Percentiles rank a stretch among this genome's conserved stretches.
phyloP scores from a whole-genome alignment of 495 filamentous ascomycete genomes.

The Aspergillus nanangensis region DNA sequence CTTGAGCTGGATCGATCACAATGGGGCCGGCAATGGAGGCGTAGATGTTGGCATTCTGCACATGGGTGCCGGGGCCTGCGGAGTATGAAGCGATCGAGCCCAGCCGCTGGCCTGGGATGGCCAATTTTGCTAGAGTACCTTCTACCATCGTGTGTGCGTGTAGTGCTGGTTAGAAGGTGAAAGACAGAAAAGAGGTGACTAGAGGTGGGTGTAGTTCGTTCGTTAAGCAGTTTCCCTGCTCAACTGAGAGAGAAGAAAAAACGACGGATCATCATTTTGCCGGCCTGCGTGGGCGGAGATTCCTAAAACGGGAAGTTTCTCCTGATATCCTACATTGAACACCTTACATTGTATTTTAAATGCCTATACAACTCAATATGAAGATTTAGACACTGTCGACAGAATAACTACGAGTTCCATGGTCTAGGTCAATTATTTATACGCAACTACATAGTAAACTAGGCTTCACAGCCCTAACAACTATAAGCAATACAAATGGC shows the following conservation, averaged over 20 bases:
- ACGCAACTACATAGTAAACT: not conserved
- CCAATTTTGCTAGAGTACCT: slow-evolving; percentile 28
- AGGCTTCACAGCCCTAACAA: not conserved
- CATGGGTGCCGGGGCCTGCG: slow-evolving; percentile 78
- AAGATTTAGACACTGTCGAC: too few species aligned
- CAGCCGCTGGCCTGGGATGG: slow-evolving; percentile 71
- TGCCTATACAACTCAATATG: too few species aligned
- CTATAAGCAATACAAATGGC: not conserved
- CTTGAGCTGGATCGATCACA: slow-evolving; percentile 43
- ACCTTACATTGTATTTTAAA: too few species aligned
- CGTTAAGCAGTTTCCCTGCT: too few species aligned
- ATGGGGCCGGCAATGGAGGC: slow-evolving; percentile 64
- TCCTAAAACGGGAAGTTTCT: slow-evolving; percentile 1
- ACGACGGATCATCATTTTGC: not conserved
- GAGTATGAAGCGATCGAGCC: slow-evolving; percentile 58
- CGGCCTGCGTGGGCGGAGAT: slow-evolving; percentile 2
- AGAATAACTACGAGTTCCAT: too few species aligned
- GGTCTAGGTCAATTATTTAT: not conserved
- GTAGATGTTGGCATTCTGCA: slow-evolving; percentile 64
- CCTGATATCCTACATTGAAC: not conserved
- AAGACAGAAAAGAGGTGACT: too few species aligned
- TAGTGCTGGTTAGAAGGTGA: too few species aligned
- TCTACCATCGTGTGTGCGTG: slow-evolving; percentile 16
- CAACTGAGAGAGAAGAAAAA: not conserved
- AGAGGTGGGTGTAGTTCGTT: too few species aligned